phyloP scores from a whole-genome alignment of 2,329 filamentous ascomycete species.

The Cladosporium sp. region DNA sequence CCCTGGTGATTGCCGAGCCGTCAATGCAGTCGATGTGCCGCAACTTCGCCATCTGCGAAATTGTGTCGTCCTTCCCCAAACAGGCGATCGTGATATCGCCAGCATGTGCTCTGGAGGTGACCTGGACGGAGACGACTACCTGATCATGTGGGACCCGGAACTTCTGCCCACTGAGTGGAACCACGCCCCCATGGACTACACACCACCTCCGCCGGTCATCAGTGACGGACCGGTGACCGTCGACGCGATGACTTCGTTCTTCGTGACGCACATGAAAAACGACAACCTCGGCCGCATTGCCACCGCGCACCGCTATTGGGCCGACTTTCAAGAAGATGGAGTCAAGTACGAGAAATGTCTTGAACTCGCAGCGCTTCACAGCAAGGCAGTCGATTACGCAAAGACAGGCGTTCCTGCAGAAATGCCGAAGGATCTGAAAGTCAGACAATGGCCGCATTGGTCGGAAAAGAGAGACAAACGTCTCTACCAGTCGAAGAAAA shows the following conservation, averaged over 20 bases:
- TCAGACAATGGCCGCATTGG: slow-evolving; percentile 73
- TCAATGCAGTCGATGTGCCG: slow-evolving; percentile 72
- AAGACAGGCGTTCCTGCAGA: slow-evolving; percentile 79
- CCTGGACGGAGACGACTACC: slow-evolving; percentile 91
- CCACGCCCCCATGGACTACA: slow-evolving; percentile 71
- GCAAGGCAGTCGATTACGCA: slow-evolving; percentile 86
- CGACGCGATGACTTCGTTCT: slow-evolving; percentile 74
- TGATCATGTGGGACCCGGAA: slow-evolving; percentile 82
- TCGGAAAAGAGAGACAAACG: slow-evolving; percentile 58
- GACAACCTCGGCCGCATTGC: slow-evolving; percentile 78
- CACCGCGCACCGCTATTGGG: slow-evolving; percentile 70
- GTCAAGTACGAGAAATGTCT: slow-evolving; percentile 67
- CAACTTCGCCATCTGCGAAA: slow-evolving; percentile 72
- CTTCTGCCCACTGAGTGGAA: slow-evolving; percentile 70
- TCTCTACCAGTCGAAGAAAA: slow-evolving; percentile 61
- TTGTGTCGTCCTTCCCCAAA: slow-evolving; percentile 81
- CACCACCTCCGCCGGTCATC: slow-evolving; percentile 51
- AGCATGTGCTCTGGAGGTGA: slow-evolving; percentile 97
- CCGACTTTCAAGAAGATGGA: slow-evolving; percentile 59
- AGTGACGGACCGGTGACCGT: slow-evolving; percentile 62
- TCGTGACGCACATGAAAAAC: slow-evolving; percentile 89
- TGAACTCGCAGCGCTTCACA: slow-evolving; percentile 73
- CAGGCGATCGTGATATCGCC: slow-evolving; percentile 75
- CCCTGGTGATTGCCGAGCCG: slow-evolving; percentile 84
- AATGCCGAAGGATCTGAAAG: slow-evolving; percentile 58